Conservation (phyloP, 2,329 filamentous ascomycete genomes). For the Botryosphaeria dothidea region DNA sequence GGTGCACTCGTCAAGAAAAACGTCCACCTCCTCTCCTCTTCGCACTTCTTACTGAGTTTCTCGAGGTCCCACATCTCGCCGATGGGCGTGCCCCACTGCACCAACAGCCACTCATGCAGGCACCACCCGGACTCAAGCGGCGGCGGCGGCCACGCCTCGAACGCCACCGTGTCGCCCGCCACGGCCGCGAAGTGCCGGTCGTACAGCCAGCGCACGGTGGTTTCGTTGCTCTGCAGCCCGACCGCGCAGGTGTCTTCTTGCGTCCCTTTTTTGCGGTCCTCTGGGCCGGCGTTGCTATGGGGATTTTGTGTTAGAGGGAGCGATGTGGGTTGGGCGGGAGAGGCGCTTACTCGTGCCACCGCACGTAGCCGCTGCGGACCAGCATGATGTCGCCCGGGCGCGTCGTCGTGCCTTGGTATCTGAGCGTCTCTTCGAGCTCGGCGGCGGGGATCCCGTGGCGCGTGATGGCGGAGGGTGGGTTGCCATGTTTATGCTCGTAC, state of each 20-base stretch:
- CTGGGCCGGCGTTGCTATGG: background rate
- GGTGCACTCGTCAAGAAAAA: slow-evolving; percentile 65
- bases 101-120: slow-evolving; percentile 47
- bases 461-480: background rate
- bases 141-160: slow-evolving; percentile 32
- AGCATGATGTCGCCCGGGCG: slow-evolving; percentile 37
- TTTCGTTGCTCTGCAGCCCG: background rate
- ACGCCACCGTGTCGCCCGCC: slow-evolving; percentile 29
- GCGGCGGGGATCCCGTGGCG: background rate
- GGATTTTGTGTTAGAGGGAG: background rate
- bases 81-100: slow-evolving; percentile 52
- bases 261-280: background rate
- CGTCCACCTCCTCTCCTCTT: slow-evolving; percentile 53
- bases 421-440: slow-evolving; percentile 4
- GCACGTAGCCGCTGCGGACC: slow-evolving; percentile 45
- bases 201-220: slow-evolving; percentile 9
- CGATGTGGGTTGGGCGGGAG: no score
- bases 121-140: slow-evolving; percentile 33
- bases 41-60: slow-evolving; percentile 54
- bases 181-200: slow-evolving; percentile 25
- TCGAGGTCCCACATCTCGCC: slow-evolving; percentile 50
- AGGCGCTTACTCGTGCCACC: background rate
- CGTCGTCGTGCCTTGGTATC: slow-evolving; percentile 11
- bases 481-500: slow-evolving; percentile 5
- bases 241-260: background rate